Conservation (phyloP, 208 protist species). For the Zelonia costaricensis region DNA sequence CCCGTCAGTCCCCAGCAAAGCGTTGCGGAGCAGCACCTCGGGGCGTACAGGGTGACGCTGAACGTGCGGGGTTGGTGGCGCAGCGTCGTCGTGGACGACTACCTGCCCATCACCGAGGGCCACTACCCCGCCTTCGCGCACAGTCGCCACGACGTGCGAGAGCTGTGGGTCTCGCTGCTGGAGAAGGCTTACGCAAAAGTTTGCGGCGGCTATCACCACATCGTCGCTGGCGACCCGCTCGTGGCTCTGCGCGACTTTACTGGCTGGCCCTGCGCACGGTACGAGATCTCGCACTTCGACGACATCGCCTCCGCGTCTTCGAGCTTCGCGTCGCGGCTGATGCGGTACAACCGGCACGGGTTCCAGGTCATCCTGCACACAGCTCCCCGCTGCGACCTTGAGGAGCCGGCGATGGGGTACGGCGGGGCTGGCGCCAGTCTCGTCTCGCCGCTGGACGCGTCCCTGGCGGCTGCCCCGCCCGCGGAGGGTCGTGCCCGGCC, state of each 20-base stretch:
- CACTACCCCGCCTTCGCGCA: slow-evolving; percentile 42
- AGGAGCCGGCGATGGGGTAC: background rate
- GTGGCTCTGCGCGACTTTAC: slow-evolving; percentile 59
- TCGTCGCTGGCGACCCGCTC: slow-evolving; percentile 62
- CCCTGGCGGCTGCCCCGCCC: background rate
- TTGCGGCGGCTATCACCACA: slow-evolving; percentile 56
- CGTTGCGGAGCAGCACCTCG: slow-evolving; percentile 38
- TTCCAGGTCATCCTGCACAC: slow-evolving; percentile 31
- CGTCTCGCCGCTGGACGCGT: background rate
- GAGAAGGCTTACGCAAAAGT: slow-evolving; percentile 87
- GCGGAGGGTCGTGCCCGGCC: background rate
- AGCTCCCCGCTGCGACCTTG: slow-evolving; percentile 1
- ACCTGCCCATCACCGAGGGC: slow-evolving; percentile 42
- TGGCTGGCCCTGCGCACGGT: slow-evolving; percentile 41
- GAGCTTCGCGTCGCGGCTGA: slow-evolving; percentile 22
- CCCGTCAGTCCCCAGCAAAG: slow-evolving; percentile 8
- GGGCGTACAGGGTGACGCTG: slow-evolving; percentile 64
- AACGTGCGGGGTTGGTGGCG: slow-evolving; percentile 73
- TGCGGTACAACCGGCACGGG: slow-evolving; percentile 20
- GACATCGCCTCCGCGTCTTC: slow-evolving; percentile 18
- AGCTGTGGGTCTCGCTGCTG: slow-evolving; percentile 79
- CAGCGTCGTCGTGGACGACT: slow-evolving; percentile 76
- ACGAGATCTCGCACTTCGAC: slow-evolving; percentile 34
- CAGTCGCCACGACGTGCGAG: slow-evolving; percentile 42
- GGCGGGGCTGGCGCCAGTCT: background rate